A percentile compares a stretch with the other conserved stretches of the same genome.
phyloP scores from a whole-genome alignment of 306 rosid species.

The Inga oerstediana region DNA sequence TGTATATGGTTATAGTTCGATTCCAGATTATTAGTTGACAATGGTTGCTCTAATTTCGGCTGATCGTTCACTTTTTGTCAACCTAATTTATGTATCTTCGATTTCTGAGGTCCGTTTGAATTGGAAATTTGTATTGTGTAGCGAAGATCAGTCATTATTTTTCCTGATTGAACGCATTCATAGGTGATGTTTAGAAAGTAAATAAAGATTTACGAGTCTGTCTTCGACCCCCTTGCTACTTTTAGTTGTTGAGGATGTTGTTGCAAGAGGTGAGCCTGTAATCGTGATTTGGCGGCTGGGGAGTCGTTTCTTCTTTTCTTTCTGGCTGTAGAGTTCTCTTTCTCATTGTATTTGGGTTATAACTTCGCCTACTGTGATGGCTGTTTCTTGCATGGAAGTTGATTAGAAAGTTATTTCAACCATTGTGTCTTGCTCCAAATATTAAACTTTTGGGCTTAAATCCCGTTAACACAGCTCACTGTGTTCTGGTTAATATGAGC shows the following conservation, averaged over 20 bases:
- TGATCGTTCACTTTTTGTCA: background rate
- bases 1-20: background rate
- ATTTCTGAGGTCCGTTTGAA: background rate
- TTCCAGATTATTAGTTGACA: background rate
- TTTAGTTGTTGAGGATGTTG: background rate
- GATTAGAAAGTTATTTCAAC: background rate
- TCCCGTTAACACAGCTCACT: background rate
- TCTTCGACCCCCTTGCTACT: background rate
- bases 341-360: background rate
- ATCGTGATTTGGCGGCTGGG: background rate
- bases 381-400: background rate
- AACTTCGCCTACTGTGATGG: background rate
- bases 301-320: background rate
- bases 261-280: background rate
- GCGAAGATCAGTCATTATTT: background rate
- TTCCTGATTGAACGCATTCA: background rate
- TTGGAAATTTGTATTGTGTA: background rate
- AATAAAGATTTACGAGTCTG: background rate
- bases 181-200: background rate
- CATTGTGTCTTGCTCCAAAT: constrained; percentile 19
- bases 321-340: background rate
- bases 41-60: background rate
- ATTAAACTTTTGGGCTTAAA: background rate
- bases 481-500: background rate
- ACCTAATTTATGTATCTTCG: background rate